phyloP scores from a whole-genome alignment of 1,284 basidiomycete species.

The Ganoderma sinense region DNA sequence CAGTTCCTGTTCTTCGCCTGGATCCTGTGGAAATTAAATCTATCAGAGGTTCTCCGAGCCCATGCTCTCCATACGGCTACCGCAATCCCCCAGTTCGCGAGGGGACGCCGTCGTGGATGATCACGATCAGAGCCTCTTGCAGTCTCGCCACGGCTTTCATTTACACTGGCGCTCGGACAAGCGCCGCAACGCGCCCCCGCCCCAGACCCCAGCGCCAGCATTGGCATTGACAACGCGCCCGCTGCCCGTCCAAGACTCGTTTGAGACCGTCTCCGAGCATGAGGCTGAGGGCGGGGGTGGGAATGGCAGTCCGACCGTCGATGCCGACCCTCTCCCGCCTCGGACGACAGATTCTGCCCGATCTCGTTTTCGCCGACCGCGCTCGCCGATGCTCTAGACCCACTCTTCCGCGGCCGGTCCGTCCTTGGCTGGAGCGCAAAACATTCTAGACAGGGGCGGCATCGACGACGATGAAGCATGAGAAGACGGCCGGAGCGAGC shows the following conservation, averaged over 20 bases:
- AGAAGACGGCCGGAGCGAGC: not conserved
- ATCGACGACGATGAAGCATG: conserved; percentile 6
- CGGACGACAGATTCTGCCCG: not conserved
- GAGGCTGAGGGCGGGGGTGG: not conserved
- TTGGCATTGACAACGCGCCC: not conserved
- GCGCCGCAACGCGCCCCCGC: conserved; percentile 3
- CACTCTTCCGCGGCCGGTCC: too few species aligned
- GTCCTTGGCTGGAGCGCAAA: not conserved
- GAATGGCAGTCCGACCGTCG: not conserved
- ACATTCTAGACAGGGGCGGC: not conserved
- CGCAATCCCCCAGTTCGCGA: not conserved
- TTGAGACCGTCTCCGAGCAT: not conserved
- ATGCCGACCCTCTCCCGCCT: not conserved
- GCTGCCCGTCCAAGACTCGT: not conserved
- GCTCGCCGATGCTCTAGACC: not conserved
- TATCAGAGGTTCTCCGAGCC: not conserved
- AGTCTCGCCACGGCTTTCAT: not conserved
- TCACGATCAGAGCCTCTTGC: not conserved
- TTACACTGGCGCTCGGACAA: not conserved
- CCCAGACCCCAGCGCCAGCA: too few species aligned
- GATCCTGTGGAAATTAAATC: not conserved
- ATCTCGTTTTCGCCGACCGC: conserved; percentile 1
- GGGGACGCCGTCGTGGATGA: not conserved
- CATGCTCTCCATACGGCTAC: not conserved
- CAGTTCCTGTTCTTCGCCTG: not conserved